These are phyloP conservation scores for Heterobasidion parviporum DNA, from an alignment of 1,284 basidiomycete species.

Conservation along the genomic window DNA sequence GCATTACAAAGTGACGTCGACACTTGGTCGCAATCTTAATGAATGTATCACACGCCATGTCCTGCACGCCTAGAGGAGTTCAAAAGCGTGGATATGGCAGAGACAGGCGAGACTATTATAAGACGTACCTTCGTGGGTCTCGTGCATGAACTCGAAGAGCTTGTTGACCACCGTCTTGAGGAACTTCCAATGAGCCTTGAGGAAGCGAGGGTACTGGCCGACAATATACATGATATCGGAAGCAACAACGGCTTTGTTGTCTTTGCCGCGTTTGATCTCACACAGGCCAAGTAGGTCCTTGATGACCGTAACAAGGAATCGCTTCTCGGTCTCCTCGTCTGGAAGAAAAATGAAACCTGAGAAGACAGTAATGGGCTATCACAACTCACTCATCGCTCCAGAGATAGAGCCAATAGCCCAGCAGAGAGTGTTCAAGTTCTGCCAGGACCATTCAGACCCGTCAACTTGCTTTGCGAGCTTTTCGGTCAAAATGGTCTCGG, in stretches of 20 bases:
- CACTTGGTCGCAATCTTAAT: constrained; percentile 99
- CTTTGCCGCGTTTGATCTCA: constrained; percentile 98
- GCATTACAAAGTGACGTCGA: constrained; percentile 96
- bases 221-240: constrained; percentile 99
- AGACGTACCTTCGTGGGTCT: constrained; percentile 94
- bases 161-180: constrained; percentile 99
- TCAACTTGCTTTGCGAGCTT: constrained; percentile 97
- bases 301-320: constrained; percentile 98
- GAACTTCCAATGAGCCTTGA: constrained; percentile 99
- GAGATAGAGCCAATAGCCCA: constrained; percentile 99
- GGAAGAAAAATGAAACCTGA: background rate
- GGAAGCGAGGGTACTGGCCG: constrained; percentile 98
- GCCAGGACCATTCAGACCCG: constrained; percentile 98
- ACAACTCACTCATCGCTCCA: constrained; percentile 90
- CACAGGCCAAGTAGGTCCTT: constrained; percentile 95
- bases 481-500: constrained; percentile 95
- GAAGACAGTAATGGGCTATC: background rate
- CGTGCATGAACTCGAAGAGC: constrained; percentile 99
- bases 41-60: constrained; percentile 99
- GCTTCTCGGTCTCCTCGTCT: constrained; percentile 99
- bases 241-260: constrained; percentile 99
- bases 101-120: constrained; percentile 31
- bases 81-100: background rate
- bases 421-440: constrained; percentile 97
- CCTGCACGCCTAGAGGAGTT: constrained; percentile 80